Conservation (phyloP, 192 early-diverging fungal species). For the Entomortierella parvispora region DNA sequence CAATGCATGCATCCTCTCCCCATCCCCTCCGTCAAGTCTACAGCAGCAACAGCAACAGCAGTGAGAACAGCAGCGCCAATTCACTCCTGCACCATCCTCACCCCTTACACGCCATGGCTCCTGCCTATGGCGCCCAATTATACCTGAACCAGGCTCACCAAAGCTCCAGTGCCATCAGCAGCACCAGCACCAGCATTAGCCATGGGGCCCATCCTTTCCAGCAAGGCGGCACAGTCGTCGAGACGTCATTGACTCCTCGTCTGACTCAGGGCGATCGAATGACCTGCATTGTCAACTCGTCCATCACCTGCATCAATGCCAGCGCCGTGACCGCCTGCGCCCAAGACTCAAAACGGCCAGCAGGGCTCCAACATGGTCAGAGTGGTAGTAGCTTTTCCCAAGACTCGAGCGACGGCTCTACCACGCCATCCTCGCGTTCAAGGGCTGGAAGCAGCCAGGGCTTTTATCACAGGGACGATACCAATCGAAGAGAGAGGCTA, state of each 20-base stretch:
- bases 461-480: background rate
- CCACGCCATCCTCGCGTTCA: constrained; percentile 5
- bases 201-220: constrained; percentile 19
- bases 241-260: constrained; percentile 28
- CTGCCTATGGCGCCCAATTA: constrained; percentile 20
- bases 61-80: background rate
- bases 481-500: background rate
- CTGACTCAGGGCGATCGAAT: constrained; percentile 44
- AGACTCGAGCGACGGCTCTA: constrained; percentile 1
- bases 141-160: constrained; percentile 5
- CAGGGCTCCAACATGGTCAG: too few relatives aligned
- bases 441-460: constrained; percentile 20
- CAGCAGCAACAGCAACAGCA: constrained; percentile 3
- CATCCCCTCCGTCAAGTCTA: constrained; percentile 21
- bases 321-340: constrained; percentile 1
- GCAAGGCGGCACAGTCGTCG: constrained; percentile 2
- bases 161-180: background rate
- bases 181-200: too few relatives aligned
- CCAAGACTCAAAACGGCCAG: background rate
- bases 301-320: constrained; percentile 36
- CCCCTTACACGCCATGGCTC: constrained; percentile 16
- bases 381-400: background rate
- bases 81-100: constrained; percentile 5
- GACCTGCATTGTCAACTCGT: constrained; percentile 52
- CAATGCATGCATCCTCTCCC: constrained; percentile 2